A percentile compares a stretch with the other conserved stretches of the same genome.
Evolutionary conservation across 2,329 filamentous ascomycete species (phyloP).

Genomic region (Calonectria hawksworthii): DNA sequence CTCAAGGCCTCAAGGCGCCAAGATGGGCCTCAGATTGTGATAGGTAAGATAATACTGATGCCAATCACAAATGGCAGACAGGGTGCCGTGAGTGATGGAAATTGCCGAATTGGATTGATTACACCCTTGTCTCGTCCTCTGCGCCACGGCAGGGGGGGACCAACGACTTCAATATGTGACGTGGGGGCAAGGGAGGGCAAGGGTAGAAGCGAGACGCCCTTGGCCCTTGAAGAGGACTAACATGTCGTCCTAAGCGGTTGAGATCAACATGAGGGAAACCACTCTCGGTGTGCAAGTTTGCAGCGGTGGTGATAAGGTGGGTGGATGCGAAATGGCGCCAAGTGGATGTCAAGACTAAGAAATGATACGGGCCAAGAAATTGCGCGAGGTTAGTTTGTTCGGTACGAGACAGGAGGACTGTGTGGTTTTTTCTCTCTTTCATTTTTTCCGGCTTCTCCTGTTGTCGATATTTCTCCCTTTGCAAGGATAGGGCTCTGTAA

Average conservation of each 20-base stretch:
- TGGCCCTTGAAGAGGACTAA: background rate
- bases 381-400: background rate
- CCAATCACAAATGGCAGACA: background rate
- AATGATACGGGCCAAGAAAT: constrained; percentile 10
- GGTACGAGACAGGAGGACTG: background rate
- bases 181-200: background rate
- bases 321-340: background rate
- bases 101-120: constrained; percentile 3
- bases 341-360: background rate
- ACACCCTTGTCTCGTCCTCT: background rate
- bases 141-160: background rate
- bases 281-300: background rate
- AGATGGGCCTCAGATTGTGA: background rate
- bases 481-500: background rate
- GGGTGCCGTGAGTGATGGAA: background rate
- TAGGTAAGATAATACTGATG: background rate
- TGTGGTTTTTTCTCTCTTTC: background rate
- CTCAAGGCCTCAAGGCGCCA: background rate
- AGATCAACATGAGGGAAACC: constrained; percentile 3
- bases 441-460: background rate
- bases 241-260: background rate
- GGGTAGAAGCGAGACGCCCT: constrained; percentile 4
- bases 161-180: background rate
- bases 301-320: background rate
- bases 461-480: background rate